Evolutionary conservation across 306 rosid species (phyloP).

Genomic region (Sesbania bispinosa): DNA sequence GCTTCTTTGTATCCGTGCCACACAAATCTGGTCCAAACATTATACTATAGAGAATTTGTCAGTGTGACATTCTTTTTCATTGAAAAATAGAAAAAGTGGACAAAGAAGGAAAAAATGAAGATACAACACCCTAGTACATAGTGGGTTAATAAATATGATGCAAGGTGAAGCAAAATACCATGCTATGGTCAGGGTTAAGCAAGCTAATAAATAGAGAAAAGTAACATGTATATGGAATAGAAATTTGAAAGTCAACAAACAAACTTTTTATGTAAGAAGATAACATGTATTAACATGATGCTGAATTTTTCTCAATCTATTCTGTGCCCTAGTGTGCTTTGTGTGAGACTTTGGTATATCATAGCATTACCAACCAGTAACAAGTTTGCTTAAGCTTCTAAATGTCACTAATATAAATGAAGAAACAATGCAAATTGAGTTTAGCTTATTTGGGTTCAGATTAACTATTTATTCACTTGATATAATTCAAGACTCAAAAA

Average conservation of each 20-base stretch:
- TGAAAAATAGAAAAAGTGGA: not conserved
- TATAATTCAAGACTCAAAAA: not conserved
- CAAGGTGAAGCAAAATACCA: slow-evolving; percentile 3
- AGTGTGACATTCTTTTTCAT: slow-evolving; percentile 11
- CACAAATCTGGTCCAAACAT: slow-evolving; percentile 99
- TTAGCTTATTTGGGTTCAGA: not conserved
- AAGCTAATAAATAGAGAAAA: too few species aligned
- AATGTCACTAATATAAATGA: not conserved
- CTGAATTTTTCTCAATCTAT: too few species aligned
- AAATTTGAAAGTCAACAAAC: too few species aligned
- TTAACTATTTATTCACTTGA: not conserved
- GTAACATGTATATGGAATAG: too few species aligned
- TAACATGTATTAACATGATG: too few species aligned
- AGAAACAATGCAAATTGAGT: not conserved
- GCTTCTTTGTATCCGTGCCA: slow-evolving; percentile 91
- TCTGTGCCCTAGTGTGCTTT: too few species aligned
- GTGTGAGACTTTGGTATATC: too few species aligned
- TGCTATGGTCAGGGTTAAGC: too few species aligned
- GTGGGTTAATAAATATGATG: not conserved
- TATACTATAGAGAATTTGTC: slow-evolving; percentile 50
- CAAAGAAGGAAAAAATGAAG: not conserved
- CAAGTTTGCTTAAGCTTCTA: not conserved
- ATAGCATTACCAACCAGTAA: too few species aligned
- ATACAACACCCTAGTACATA: not conserved
- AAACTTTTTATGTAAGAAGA: too few species aligned